phyloP scores from a whole-genome alignment of 768 basidiomycete species.

The Hydnomerulius pinastri region DNA sequence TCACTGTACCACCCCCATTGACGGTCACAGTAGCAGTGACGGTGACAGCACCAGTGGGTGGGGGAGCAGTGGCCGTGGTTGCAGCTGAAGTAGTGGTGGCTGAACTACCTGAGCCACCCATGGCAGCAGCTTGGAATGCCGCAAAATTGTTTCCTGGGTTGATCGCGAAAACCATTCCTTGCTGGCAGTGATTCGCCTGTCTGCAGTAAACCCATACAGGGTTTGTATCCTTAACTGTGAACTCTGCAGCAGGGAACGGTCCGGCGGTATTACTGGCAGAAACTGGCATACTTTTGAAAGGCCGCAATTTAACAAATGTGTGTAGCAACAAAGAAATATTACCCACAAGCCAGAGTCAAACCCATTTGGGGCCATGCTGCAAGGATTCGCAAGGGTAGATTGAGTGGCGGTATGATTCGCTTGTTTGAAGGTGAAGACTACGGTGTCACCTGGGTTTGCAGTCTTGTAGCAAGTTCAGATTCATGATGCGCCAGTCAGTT shows the following conservation, averaged over 20 bases:
- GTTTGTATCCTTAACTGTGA: constrained; percentile 41
- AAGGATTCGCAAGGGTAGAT: constrained; percentile 53
- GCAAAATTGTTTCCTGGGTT: constrained; percentile 58
- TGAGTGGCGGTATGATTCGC: constrained; percentile 64
- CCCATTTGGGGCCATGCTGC: constrained; percentile 40
- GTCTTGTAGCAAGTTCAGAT: constrained; percentile 31
- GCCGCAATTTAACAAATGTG: constrained; percentile 11
- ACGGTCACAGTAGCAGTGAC: constrained; percentile 43
- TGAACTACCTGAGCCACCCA: constrained; percentile 27
- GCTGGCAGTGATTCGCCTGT: constrained; percentile 55
- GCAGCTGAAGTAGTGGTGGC: constrained; percentile 20
- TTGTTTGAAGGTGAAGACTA: constrained; percentile 53
- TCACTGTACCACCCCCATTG: constrained; percentile 23
- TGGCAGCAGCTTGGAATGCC: constrained; percentile 57
- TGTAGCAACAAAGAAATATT: neutral
- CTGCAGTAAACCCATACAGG: constrained; percentile 64
- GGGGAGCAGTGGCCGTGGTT: constrained; percentile 29
- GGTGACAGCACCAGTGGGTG: constrained; percentile 34
- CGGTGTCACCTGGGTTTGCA: constrained; percentile 46
- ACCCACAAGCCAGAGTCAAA: constrained; percentile 64
- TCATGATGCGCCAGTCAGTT: neutral
- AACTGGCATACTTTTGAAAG: constrained; percentile 48
- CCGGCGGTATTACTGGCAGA: constrained; percentile 39
- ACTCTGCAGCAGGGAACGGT: constrained; percentile 47
- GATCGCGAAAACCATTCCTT: constrained; percentile 68